Conservation (phyloP, 2,329 filamentous ascomycete species). For the Monosporascus cannonballus region DNA sequence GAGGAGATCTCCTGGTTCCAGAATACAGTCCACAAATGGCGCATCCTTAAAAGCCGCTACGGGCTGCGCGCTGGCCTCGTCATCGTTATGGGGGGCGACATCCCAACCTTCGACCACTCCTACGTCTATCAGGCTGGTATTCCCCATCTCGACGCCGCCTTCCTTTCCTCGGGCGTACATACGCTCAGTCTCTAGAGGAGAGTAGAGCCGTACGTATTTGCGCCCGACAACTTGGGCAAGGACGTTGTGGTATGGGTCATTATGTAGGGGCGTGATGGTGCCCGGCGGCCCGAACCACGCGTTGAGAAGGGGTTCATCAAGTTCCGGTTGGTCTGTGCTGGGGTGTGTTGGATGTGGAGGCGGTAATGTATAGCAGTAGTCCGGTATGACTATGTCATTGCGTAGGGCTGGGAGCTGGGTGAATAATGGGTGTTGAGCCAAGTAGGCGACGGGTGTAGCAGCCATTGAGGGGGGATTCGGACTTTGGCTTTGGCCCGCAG, state of each 20-base stretch:
- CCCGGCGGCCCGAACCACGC: slow-evolving; percentile 87
- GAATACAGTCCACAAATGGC: slow-evolving; percentile 68
- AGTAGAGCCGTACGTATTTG: slow-evolving; percentile 89
- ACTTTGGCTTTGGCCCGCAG: neutral
- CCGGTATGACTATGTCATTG: slow-evolving; percentile 71
- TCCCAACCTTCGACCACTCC: slow-evolving; percentile 62
- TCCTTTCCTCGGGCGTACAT: slow-evolving; percentile 59
- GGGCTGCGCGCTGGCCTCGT: slow-evolving; percentile 28
- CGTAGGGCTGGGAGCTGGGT: slow-evolving; percentile 71
- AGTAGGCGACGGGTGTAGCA: slow-evolving; percentile 59
- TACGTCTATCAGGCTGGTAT: slow-evolving; percentile 77
- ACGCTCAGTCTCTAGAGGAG: slow-evolving; percentile 52
- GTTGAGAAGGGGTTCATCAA: slow-evolving; percentile 66
- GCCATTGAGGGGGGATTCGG: neutral
- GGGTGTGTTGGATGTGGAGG: slow-evolving; percentile 44
- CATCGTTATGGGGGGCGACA: slow-evolving; percentile 15
- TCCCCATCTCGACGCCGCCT: slow-evolving; percentile 81
- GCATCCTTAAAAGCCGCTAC: slow-evolving; percentile 47
- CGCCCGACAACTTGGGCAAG: slow-evolving; percentile 81
- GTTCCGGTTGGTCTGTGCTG: slow-evolving; percentile 30
- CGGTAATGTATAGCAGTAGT: slow-evolving; percentile 73
- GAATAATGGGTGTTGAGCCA: slow-evolving; percentile 88
- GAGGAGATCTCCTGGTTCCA: slow-evolving; percentile 75
- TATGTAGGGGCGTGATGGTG: slow-evolving; percentile 90
- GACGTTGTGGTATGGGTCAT: slow-evolving; percentile 90